Base-by-base conservation (phyloP, 2,329 filamentous ascomycete species). In the Aspergillus vadensis region DNA sequence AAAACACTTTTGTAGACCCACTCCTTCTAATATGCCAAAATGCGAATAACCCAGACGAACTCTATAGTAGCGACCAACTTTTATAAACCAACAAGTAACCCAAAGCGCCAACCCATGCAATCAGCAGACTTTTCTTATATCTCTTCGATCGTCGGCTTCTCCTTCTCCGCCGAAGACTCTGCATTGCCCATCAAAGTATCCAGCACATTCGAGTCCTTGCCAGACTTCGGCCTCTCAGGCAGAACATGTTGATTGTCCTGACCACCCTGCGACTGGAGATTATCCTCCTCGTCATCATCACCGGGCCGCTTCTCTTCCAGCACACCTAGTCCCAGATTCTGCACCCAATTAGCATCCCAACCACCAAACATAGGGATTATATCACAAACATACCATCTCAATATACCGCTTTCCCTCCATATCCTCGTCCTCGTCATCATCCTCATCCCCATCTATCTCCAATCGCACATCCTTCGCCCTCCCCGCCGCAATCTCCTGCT, bases 261-360 rank as follows among this genome's bases (percentile, higher is more conserved):
- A 15, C 7, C 47, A 23, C 14, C 44, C 44, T 27, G 14, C 7
- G 44, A 17, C 12, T 15, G 23, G n/a, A n/a, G n/a, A 15, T 49
- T n/a, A 23, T 15, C 25, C 1, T 32, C 47, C 7, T 61, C 61
- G 8, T 66, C 61, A 17, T 65, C 63, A 14, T 66, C 69, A 19
- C 57, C 64, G 5, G 57, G 58, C 17, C 64, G 69, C 57, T 75
- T 75, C 61, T 80, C 77, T 67, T 79, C 76, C 19, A 81, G 66
- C 5, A 81, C 79, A 9, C 79, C 79, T 10, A 81, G 65, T 5
- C 78, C 77, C 50, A 81, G 70, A 59, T 81, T 76, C 77, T 79
- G 43, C 49, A 60, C 39, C 55, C 15, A 3, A 53, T 32, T 12
- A 57, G 44, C 38, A 41, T 36, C 23, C 48, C 9, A 12, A 38